Percentiles rank a stretch among this genome's conserved stretches.
Evolutionary conservation across 306 rosid genomes (phyloP).

Genomic region (Dicorynia guianensis): DNA sequence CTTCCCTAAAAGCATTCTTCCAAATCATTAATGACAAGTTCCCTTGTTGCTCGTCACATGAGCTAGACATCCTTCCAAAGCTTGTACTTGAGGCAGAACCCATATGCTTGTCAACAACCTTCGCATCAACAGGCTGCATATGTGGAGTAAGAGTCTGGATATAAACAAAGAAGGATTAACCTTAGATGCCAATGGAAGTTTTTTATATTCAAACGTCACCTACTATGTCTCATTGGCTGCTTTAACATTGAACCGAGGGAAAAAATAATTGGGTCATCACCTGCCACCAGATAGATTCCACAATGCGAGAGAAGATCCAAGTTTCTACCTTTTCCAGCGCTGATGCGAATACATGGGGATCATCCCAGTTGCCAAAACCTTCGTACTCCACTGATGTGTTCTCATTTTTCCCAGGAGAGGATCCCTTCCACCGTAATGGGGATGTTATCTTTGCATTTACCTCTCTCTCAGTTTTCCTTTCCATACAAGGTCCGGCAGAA

Average conservation of each 20-base stretch:
- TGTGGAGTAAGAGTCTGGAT: slow-evolving; percentile 89
- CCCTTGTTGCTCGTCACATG: slow-evolving; percentile 70
- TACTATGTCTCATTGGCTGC: not conserved
- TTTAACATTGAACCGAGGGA: slow-evolving; percentile 10
- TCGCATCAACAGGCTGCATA: slow-evolving; percentile 78
- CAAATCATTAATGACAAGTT: slow-evolving; percentile 78
- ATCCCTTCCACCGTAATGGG: slow-evolving; percentile 68
- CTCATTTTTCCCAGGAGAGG: slow-evolving; percentile 60
- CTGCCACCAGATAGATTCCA: slow-evolving; percentile 99
- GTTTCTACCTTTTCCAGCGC: slow-evolving; percentile 87
- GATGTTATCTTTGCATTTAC: slow-evolving; percentile 52
- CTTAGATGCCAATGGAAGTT: slow-evolving; percentile 40
- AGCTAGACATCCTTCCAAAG: slow-evolving; percentile 54
- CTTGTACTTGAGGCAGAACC: slow-evolving; percentile 53
- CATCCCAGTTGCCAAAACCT: slow-evolving; percentile 67
- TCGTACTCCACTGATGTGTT: slow-evolving; percentile 45
- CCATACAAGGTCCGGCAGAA: slow-evolving; percentile 48
- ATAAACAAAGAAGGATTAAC: slow-evolving; percentile 30
- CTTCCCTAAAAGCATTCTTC: slow-evolving; percentile 90
- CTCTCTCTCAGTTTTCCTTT: slow-evolving; percentile 60
- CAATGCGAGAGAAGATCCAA: slow-evolving; percentile 93
- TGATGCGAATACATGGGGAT: slow-evolving; percentile 59
- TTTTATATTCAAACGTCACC: slow-evolving; percentile 18
- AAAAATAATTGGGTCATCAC: slow-evolving; percentile 44
- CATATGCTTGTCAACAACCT: slow-evolving; percentile 39